phyloP scores from a whole-genome alignment of 768 basidiomycete genomes.

The Termitomyces eurrhizus region DNA sequence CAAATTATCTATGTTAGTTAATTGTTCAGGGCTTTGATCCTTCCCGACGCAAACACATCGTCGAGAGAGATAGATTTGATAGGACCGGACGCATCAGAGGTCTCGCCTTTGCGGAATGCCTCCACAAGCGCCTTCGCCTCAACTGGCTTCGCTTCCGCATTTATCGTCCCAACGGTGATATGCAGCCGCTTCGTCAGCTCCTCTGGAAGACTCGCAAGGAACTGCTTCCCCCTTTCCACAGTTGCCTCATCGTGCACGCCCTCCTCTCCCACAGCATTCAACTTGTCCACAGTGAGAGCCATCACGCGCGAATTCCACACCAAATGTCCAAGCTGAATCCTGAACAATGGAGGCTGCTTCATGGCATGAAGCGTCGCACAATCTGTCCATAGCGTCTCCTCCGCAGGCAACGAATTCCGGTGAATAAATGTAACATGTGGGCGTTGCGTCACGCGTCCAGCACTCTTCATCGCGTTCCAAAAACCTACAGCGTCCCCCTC shows the following conservation, averaged over 20 bases:
- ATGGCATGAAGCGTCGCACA: constrained; percentile 43
- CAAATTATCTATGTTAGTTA: neutral
- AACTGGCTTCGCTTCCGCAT: constrained; percentile 48
- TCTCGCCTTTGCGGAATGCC: constrained; percentile 39
- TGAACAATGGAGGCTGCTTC: constrained; percentile 49
- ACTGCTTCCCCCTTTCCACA: constrained; percentile 25
- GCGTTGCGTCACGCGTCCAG: constrained; percentile 44
- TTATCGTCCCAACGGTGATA: constrained; percentile 80
- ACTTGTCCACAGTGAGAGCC: constrained; percentile 67
- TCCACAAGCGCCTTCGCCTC: constrained; percentile 71
- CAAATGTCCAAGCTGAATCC: constrained; percentile 55
- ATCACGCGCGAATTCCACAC: constrained; percentile 80
- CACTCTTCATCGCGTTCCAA: constrained; percentile 43
- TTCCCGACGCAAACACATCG: constrained; percentile 14
- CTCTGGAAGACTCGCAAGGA: constrained; percentile 43
- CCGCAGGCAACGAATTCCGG: constrained; percentile 34
- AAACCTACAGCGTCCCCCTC: constrained; percentile 35
- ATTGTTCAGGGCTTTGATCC: constrained; percentile 17
- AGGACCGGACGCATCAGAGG: constrained; percentile 10
- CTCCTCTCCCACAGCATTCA: constrained; percentile 32
- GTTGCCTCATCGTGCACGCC: constrained; percentile 28
- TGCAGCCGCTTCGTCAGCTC: constrained; percentile 58
- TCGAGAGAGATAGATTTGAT: constrained; percentile 13
- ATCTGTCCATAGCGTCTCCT: constrained; percentile 38
- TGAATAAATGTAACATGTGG: constrained; percentile 93